Base-by-base conservation (phyloP, 345 rosid species). In the Kernera saxatilis region DNA sequence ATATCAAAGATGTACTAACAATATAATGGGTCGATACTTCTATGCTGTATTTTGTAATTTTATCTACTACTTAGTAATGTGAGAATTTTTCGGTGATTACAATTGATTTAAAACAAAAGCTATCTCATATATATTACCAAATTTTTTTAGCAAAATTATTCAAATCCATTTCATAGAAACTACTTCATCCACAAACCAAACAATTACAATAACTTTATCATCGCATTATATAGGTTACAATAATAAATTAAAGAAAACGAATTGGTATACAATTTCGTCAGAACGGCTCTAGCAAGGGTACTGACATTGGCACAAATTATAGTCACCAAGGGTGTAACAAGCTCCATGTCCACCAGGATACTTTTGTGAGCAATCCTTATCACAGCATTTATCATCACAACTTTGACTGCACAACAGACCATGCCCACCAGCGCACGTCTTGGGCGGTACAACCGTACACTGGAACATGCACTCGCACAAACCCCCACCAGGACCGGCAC, bases 251-350 rank as follows among this genome's bases (percentile, higher is more conserved):
- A 4, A 32, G 44, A 33, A 17, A 37, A 17, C 14, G 6, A 51
- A 0, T 5, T 14, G 9, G 30, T 54, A 14, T 22, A 68, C 22
- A 30, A 3, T 29, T 21, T 27, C 2, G n/a, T 32, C 18, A 55
- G n/a, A 56, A 18, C 36, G 60, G 1, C 2, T 57, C 29, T 53
- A 75, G 13, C 79, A 75, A 35, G 74, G 57, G 5, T 75, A 75
- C 14, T 51, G 8, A 3, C 79, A 75, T 75, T 69, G 79, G 46
- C 75, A 76, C 21, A 76, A 54, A 46, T 9, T 36, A 52, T 0
- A 0, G 8, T 8, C 36, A 26, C 60, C 79, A 46, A 76, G 32
- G 14, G 26, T 11, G 6, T 6, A 5, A 55, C 79, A 76, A 69
- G 5, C 33, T 19, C 79, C 79, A 35, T n/a, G 51, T 8, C 75